phyloP scores from a whole-genome alignment of 768 basidiomycete species.

The Xerocomellus amylosporus region DNA sequence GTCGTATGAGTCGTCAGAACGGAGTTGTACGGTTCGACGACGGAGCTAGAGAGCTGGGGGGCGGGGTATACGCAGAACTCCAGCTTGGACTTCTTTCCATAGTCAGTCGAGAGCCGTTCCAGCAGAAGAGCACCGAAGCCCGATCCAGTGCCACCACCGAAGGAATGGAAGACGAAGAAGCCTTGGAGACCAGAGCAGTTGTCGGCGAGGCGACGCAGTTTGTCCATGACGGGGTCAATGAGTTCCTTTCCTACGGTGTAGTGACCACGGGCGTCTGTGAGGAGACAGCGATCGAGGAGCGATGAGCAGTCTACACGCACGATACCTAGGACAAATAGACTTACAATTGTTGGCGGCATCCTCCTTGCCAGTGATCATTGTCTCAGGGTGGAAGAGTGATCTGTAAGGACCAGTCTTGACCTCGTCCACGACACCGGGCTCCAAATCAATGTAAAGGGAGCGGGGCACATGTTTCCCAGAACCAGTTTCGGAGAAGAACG shows the following conservation, averaged over 20 bases:
- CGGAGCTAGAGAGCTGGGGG: conserved; percentile 89
- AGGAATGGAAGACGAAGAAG: conserved; percentile 99
- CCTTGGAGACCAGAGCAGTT: conserved; percentile 98
- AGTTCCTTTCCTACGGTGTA: conserved; percentile 99
- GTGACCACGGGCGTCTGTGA: conserved; percentile 92
- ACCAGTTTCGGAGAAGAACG: conserved; percentile 96
- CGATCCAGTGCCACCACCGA: conserved; percentile 99
- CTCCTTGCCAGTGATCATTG: conserved; percentile 96
- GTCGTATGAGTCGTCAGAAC: conserved; percentile 98
- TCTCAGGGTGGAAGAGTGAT: conserved; percentile 96
- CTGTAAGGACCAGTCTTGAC: conserved; percentile 91
- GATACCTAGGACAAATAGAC: conserved; percentile 24
- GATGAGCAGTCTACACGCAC: conserved; percentile 7
- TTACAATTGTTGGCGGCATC: conserved; percentile 99
- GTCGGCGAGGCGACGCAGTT: conserved; percentile 93
- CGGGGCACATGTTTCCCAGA: conserved; percentile 95
- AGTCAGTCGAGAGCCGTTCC: conserved; percentile 96
- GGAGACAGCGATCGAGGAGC: conserved; percentile 5
- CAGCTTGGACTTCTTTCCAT: conserved; percentile 98
- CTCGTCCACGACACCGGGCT: conserved; percentile 94
- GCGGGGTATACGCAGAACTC: conserved; percentile 99
- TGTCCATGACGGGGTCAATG: conserved; percentile 96
- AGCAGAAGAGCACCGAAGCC: conserved; percentile 97
- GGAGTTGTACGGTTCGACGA: conserved; percentile 99
- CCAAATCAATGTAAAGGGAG: conserved; percentile 93